Conservation (phyloP, 441 rosid genomes). For the Gossypium schwendimanii region DNA sequence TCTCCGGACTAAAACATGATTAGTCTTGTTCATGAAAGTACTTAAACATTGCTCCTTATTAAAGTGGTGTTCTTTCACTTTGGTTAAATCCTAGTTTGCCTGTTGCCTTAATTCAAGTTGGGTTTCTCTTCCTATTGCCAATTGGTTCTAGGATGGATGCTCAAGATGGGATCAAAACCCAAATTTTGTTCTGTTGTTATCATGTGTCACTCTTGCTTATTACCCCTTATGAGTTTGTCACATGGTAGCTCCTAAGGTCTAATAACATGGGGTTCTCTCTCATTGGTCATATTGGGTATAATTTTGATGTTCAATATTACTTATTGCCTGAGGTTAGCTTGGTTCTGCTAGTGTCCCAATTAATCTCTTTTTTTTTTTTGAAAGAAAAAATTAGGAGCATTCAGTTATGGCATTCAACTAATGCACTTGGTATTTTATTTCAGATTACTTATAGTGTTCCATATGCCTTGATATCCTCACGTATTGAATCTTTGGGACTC, state of each 20-base stretch:
- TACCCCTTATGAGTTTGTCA: too few relatives aligned
- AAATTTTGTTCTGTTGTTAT: too few relatives aligned
- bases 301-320: too few relatives aligned
- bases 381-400: background rate
- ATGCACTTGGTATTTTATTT: constrained; percentile 21
- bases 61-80: background rate
- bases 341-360: background rate
- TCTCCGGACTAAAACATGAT: background rate
- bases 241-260: too few relatives aligned
- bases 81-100: background rate
- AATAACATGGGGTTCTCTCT: too few relatives aligned
- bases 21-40: background rate
- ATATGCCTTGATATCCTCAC: constrained; percentile 81
- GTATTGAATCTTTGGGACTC: constrained; percentile 82
- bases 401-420: constrained; percentile 11
- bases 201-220: too few relatives aligned
- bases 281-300: too few relatives aligned
- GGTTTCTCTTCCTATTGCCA: background rate
- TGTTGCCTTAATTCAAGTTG: background rate
- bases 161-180: too few relatives aligned
- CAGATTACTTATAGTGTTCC: constrained; percentile 97
- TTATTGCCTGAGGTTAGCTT: background rate
- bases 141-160: background rate
- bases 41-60: background rate
- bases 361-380: background rate